Evolutionary conservation across 1,284 basidiomycete species (phyloP), one percentile per base, ranked within the genome.

Genomic region (Fereydounia khargensis): DNA sequence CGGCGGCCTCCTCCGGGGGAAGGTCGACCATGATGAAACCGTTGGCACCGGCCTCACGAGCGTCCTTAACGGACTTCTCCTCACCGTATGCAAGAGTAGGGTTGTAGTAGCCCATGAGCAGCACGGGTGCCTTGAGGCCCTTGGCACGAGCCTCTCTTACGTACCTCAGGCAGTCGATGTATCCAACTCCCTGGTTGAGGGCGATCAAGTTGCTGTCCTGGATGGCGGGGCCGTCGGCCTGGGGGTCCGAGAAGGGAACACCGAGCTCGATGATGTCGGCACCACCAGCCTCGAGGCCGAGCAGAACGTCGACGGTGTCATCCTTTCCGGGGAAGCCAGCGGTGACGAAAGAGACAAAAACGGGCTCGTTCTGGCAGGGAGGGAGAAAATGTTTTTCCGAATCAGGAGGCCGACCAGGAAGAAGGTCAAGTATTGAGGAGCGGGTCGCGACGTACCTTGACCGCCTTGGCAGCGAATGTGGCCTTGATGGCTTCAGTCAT

Each of bases 1-100:
- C 80, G 60, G 89, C 79, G 16, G 94, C 94, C 78, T 99, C 95
- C 79, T 97, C 92, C 5, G 95, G 94, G 17, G 95, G 95, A 18
- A 98, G 83, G 77, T 99, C 95, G 34, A 97, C 91, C 77, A 99
- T 84, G 70, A 98, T 94, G 77, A 92, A 99, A 6, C 94, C 95
- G 77, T 95, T 97, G 0, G 89, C 95, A 23, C 94, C 94, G 19
- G 90, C 89, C 42, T 85, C 84, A 41, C 79, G 82, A 4, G 91
- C 92, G 74, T 95, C 91, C 42, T 85, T 82, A 35, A 97, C 91
- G 2, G 94, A 88, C 74, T 85, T 87, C 63, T 92, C 87, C 78
- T 98, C 95, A 9, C 91, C 91, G 73, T 97, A 94, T 0, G 92
- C 89, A 40, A 98, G 81, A 32, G 97, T 78, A 7, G 95, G 92